A percentile compares a stretch with the other conserved stretches of the same genome.
These are phyloP conservation scores for Kluyveromyces siamensis DNA, from an alignment of 805 yeast genomes.

Conservation along the genomic window DNA sequence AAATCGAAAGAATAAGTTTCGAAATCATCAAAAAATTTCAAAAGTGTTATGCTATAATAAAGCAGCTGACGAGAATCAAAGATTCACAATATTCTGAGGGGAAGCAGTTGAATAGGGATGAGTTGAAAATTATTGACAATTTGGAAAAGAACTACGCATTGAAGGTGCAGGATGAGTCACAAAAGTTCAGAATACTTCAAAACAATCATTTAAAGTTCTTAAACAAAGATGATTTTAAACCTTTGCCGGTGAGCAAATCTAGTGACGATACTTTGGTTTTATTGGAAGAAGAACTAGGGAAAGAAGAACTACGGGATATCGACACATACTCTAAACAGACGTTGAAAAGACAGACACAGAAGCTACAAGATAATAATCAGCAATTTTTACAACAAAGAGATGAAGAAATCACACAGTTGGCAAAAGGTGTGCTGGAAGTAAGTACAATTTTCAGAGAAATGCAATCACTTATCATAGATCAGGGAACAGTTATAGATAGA, in stretches of 20 bases:
- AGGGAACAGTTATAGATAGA: constrained; percentile 87
- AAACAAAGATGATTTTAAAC: constrained; percentile 67
- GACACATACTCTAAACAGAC: constrained; percentile 32
- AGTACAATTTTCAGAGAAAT: constrained; percentile 89
- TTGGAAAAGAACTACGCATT: constrained; percentile 79
- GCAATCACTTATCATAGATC: constrained; percentile 87
- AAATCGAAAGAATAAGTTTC: constrained; percentile 71
- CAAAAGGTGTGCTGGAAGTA: constrained; percentile 90
- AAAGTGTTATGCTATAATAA: constrained; percentile 65
- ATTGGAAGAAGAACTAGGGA: constrained; percentile 28
- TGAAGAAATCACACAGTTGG: constrained; percentile 79
- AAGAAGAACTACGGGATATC: constrained; percentile 27
- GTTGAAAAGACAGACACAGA: constrained; percentile 24
- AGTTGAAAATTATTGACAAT: constrained; percentile 62
- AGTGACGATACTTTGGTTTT: constrained; percentile 17
- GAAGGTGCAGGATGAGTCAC: constrained; percentile 69
- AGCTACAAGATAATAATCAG: constrained; percentile 12
- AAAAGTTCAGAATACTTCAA: constrained; percentile 77
- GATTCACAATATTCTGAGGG: constrained; percentile 31
- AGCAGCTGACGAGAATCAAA: constrained; percentile 46
- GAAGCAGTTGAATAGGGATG: constrained; percentile 30
- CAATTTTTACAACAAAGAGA: constrained; percentile 52
- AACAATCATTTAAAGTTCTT: constrained; percentile 79
- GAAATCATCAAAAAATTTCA: constrained; percentile 71
- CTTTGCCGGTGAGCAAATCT: constrained; percentile 24